These are phyloP conservation scores for Pyrenochaeta sp. DNA, from an alignment of 2,329 filamentous ascomycete species.

Conservation along the genomic window DNA sequence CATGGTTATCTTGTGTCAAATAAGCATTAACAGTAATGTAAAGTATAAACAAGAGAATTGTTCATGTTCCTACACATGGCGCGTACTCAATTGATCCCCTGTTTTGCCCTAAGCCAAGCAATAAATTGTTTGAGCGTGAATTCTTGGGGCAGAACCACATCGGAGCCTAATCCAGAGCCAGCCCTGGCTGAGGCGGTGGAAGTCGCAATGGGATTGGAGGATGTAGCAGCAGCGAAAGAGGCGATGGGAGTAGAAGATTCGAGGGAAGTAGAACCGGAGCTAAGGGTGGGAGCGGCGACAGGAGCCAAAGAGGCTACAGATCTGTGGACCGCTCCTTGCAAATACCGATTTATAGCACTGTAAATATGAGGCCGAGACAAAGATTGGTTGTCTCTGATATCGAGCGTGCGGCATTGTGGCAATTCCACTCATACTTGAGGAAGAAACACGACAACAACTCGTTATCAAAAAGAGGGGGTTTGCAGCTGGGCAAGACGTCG, in stretches of 20 bases:
- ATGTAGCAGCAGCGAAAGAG: conserved; percentile 3
- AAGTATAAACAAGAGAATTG: conserved; percentile 26
- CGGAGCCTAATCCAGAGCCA: conserved; percentile 12
- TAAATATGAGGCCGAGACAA: conserved; percentile 8
- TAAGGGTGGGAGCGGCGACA: neutral
- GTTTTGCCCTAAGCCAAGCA: conserved; percentile 36
- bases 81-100: conserved; percentile 15
- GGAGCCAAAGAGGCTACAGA: conserved; percentile 18
- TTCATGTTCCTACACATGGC: neutral
- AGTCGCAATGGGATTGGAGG: conserved; percentile 12
- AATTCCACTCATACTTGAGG: too few species aligned
- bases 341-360: conserved; percentile 22
- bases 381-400: conserved; percentile 1
- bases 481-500: too few species aligned
- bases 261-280: too few species aligned
- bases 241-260: conserved; percentile 11
- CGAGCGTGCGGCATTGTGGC: too few species aligned
- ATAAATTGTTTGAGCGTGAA: conserved; percentile 41
- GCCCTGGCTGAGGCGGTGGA: conserved; percentile 17
- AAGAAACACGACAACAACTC: too few species aligned
- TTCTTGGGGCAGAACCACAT: conserved; percentile 27
- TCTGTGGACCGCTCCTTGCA: conserved; percentile 21
- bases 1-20: too few species aligned
- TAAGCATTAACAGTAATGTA: neutral
- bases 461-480: too few species aligned